Evolutionary conservation across 106 monocot genomes (phyloP), one percentile per base, ranked within the genome.

Genomic region (Hemerocallis citrina): DNA sequence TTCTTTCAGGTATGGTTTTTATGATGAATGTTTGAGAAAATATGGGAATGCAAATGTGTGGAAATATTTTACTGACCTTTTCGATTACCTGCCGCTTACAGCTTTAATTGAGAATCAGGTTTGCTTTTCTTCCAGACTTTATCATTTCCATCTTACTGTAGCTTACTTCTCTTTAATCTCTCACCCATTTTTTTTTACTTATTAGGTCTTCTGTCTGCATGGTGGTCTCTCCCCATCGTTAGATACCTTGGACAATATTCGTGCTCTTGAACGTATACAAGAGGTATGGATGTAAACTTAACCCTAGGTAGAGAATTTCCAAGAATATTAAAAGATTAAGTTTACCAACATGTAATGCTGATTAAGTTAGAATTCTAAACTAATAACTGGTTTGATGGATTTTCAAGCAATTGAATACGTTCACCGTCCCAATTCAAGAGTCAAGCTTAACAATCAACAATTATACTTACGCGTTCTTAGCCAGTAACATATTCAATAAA

Each of bases 31-130:
- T 49, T 77, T 83, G 55, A 77, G 82, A 70, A 83, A 83, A 59
- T 83, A 83, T 71, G 82, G 82, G 45, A 83, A 83, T 71, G 82
- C 77, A 69, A 83, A 83, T 71, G 77, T 83, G 3, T 83, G 82
- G 82, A 83, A 82, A 55, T 83, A 77, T 67, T 83, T 83, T 45
- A 83, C 82, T 19, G 77, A 83, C 56, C 82, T 83, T 73, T 83
- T 83, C 58, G 77, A 77, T 71, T 83, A 77, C 64, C 58, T 83
- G n/a, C 77, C 82, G 0, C 82, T 83, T 61, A 83, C 77, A 21
- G 82, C 82, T 57, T 67, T 83, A 48, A 74, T 83, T 51, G 82
- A 83, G 57, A 77, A 63, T 34, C 82, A 83, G 82, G 82, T 82
- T 25, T 72, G 45, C 43, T 31, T 35, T 28, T 41, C n/a, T n/a